Evolutionary conservation across 2,329 filamentous ascomycete genomes (phyloP), one percentile per base, ranked within the genome.

Genomic region (Aspergillus viridinutans): DNA sequence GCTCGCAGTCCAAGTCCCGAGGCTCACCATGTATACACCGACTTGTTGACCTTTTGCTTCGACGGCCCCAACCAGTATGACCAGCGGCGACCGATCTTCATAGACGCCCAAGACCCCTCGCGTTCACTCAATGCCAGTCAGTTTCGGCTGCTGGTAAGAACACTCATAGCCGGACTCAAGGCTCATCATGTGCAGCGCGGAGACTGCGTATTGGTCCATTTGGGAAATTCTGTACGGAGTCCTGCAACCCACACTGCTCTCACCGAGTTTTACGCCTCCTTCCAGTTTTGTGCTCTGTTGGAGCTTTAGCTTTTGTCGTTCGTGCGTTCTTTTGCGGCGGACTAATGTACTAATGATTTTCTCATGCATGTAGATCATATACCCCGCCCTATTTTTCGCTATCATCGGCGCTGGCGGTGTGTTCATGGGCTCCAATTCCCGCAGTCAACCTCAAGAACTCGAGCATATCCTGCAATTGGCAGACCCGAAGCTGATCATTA

Each of bases 361-460:
- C 25, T 43, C 40, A 21, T 51, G 38, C 21, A 38, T 52, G 64
- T 63, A 75, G 73, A 72, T 74, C 57, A 58, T 74, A 57, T 75
- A 74, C 60, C 72, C 72, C 49, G 70, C 73, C 20, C 64, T 75
- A 10, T 74, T 74, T 55, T 74, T 70, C 57, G 61, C 65, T 38
- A 69, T 74, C 54, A 75, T 81, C 59, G 79, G 77, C 25, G 75
- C 77, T 38, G 77, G 77, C 17, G 79, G 77, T 52, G 69, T 79
- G 43, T 81, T 79, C 65, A 79, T 80, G 60, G 80, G 80, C n/a
- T 75, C 78, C 17, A 83, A 83, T 61, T 74, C 78, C 3, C 72
- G 74, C 14, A 81, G 78, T 60, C 80, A 77, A 35, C 66, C 70
- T 7, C 62, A 74, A 26, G 80, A 83, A 66, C 67, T 83, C 14